Evolutionary conservation across 2,329 filamentous ascomycete species (phyloP).

Genomic region (Oidium heveae): DNA sequence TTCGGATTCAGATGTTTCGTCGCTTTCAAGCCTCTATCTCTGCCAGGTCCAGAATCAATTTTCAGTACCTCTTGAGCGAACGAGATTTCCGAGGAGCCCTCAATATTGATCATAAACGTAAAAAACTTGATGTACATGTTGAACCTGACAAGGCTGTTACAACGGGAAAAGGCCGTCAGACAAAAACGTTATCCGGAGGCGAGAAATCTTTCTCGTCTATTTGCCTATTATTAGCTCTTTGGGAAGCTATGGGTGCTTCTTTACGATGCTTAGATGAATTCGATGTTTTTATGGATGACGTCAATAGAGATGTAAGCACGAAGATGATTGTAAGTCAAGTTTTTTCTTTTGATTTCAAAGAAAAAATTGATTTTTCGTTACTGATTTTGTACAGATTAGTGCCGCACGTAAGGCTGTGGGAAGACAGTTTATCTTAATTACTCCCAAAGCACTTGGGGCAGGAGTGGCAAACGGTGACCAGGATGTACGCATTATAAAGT

Average conservation of each 20-base stretch:
- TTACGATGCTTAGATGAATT: constrained; percentile 93
- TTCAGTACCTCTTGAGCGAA: constrained; percentile 71
- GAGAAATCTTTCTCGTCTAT: constrained; percentile 97
- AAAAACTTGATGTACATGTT: constrained; percentile 53
- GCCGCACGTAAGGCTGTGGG: constrained; percentile 71
- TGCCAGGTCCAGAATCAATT: constrained; percentile 60
- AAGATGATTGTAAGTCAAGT: constrained; percentile 53
- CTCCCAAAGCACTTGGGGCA: constrained; percentile 57
- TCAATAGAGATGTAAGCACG: constrained; percentile 82
- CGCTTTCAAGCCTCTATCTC: constrained; percentile 69
- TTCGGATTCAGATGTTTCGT: constrained; percentile 53
- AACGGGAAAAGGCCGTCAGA: constrained; percentile 47
- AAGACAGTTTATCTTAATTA: constrained; percentile 88
- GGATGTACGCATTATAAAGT: constrained; percentile 62
- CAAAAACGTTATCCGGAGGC: constrained; percentile 80
- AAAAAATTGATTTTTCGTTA: neutral
- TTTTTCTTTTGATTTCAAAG: neutral
- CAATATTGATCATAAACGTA: constrained; percentile 49
- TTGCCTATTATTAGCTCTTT: constrained; percentile 73
- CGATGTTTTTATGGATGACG: constrained; percentile 97
- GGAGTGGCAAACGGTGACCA: constrained; percentile 28
- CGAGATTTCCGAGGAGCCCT: constrained; percentile 69
- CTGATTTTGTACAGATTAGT: constrained; percentile 31
- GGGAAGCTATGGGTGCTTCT: constrained; percentile 95
- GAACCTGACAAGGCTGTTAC: constrained; percentile 44